Conservation (phyloP, 768 basidiomycete species). For the Crepidotus variabilis region DNA sequence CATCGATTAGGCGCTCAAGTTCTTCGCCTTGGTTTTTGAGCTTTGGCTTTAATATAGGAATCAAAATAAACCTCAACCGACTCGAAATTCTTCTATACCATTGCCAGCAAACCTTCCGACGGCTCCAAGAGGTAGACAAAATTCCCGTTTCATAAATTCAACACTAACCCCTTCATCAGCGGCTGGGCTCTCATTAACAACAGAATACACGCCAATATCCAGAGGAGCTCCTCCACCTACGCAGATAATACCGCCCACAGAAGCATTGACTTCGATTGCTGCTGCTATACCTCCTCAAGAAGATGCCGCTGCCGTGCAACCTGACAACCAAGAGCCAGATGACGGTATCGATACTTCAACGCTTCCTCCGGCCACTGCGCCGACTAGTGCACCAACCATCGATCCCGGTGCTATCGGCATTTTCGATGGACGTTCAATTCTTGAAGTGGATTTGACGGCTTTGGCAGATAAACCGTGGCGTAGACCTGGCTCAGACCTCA, state of each 20-base stretch:
- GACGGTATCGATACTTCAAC: slow-evolving; percentile 61
- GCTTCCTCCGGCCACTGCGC: slow-evolving; percentile 65
- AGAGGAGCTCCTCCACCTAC: slow-evolving; percentile 43
- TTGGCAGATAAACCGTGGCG: slow-evolving; percentile 89
- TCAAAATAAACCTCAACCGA: slow-evolving; percentile 17
- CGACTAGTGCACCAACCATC: slow-evolving; percentile 76
- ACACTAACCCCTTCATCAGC: slow-evolving; percentile 20
- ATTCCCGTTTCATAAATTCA: not conserved
- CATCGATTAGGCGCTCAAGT: not conserved
- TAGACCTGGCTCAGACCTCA: slow-evolving; percentile 84
- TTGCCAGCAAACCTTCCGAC: slow-evolving; percentile 10
- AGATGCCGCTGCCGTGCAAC: slow-evolving; percentile 6
- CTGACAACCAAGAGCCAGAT: slow-evolving; percentile 22
- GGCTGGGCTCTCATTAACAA: slow-evolving; percentile 62
- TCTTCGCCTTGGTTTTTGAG: not conserved
- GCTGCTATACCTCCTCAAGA: slow-evolving; percentile 12
- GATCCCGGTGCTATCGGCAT: slow-evolving; percentile 65
- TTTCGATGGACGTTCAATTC: slow-evolving; percentile 73
- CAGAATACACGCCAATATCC: slow-evolving; percentile 77
- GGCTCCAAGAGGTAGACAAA: slow-evolving; percentile 13
- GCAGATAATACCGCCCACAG: slow-evolving; percentile 12
- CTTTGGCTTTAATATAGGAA: slow-evolving; percentile 8
- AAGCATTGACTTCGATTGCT: slow-evolving; percentile 7
- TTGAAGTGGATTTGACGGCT: slow-evolving; percentile 77
- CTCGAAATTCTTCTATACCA: slow-evolving; percentile 3